Base-by-base conservation (phyloP, 169 alveolate genomes). In the Besnoitia besnoiti region DNA sequence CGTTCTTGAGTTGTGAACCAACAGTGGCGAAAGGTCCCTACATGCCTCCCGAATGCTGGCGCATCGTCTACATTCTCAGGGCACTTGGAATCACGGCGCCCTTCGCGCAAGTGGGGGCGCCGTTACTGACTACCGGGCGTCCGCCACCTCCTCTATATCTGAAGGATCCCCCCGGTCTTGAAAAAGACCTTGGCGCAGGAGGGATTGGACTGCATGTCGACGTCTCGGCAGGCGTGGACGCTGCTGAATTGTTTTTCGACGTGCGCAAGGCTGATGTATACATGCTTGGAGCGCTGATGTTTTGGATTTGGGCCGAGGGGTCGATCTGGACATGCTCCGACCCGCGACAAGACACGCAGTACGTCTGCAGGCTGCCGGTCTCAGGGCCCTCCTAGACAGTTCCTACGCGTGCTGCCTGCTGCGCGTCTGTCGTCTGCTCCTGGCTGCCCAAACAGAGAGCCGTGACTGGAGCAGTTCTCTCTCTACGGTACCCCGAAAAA, bases 11-110 rank as follows among this genome's bases (percentile, higher is more conserved):
- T 79, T 96, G 97, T 91, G 97, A 96, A 49, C 97, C 97, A 19
- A 96, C 97, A 40, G 95, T 96, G 35, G 97, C 96, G 19, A 96
- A 96, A 89, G 97, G 97, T 27, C 96, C 97, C 14, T 96, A 96
- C 59, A 96, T 96, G 97, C 97, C 97, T 0, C 97, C 97, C 24
- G 97, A 96, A 80, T 95, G 97, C 92, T 96, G 97, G 97, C 91
- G 91, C 51, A 95, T 95, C 19, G 92, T 94, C 88, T 94, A 95
- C 94, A 91, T 80, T 61, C 91, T 95, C 67, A 96, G 90, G 8
- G 39, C 85, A 2, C 84, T 91, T 12, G 89, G 92, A 12, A 50
- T 89, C 19, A 89, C 92, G 5, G 50, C 85, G 12, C 92, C 92
- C 76, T 89, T 89, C 85, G 49, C 73, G 73, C 92, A 89, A 76